A percentile compares a stretch with the other conserved stretches of the same genome.
Evolutionary conservation across 2,329 filamentous ascomycete species (phyloP).

Genomic region (Exophiala oligosperma): DNA sequence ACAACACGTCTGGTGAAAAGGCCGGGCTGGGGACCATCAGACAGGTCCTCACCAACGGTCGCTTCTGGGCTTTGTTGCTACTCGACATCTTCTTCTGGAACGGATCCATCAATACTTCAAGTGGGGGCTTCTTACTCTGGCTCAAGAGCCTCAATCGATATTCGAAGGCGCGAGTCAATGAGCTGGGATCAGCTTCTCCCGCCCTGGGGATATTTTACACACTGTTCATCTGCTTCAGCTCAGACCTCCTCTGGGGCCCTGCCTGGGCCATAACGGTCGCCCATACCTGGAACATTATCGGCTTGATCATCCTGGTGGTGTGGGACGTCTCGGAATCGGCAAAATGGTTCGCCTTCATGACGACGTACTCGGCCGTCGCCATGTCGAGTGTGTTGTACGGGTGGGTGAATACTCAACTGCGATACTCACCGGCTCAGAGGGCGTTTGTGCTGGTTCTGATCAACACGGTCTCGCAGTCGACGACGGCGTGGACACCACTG

Average conservation of each 20-base stretch:
- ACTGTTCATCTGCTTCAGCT: slow-evolving; percentile 17
- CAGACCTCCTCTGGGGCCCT: slow-evolving; percentile 10
- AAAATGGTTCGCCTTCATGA: slow-evolving; percentile 17
- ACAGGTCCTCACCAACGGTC: slow-evolving; percentile 44
- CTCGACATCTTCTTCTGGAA: slow-evolving; percentile 43
- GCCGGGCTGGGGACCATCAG: slow-evolving; percentile 38
- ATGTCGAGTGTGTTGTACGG: slow-evolving; percentile 18
- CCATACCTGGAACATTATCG: slow-evolving; percentile 40
- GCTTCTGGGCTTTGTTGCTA: slow-evolving; percentile 48
- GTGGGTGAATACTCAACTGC: slow-evolving; percentile 51
- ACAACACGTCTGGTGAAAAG: slow-evolving; percentile 36
- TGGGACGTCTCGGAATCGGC: slow-evolving; percentile 33
- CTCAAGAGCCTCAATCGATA: slow-evolving; percentile 44
- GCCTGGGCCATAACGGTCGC: slow-evolving; percentile 44
- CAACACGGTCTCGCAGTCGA: slow-evolving; percentile 55
- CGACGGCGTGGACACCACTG: slow-evolving; percentile 58
- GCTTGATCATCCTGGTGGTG: slow-evolving; percentile 29
- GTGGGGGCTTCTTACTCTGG: slow-evolving; percentile 46
- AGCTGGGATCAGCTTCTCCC: slow-evolving; percentile 47
- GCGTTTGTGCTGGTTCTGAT: slow-evolving; percentile 53
- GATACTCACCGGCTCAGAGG: slow-evolving; percentile 48
- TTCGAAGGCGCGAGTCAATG: slow-evolving; percentile 45
- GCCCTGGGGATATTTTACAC: slow-evolving; percentile 43
- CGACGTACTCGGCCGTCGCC: slow-evolving; percentile 12
- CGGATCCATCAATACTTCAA: slow-evolving; percentile 38